Percentiles rank a stretch among this genome's conserved stretches.
These are phyloP conservation scores for Paxillus rubicundulus DNA, from an alignment of 768 basidiomycete species.

Conservation along the genomic window DNA sequence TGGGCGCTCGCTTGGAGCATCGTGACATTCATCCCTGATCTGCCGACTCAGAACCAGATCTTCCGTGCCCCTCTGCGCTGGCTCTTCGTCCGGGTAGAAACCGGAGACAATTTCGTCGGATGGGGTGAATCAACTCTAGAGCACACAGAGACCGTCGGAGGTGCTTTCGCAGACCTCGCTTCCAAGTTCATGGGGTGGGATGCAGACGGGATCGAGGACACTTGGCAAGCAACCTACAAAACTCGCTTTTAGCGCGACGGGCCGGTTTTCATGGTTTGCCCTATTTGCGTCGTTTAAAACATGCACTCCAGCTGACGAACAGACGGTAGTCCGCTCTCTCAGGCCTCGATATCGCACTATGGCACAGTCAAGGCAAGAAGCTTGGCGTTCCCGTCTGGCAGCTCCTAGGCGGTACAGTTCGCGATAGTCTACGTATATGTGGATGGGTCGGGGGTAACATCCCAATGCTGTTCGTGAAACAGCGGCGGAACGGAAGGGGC, in stretches of 20 bases:
- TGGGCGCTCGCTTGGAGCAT: background rate
- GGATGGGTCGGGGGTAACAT: constrained; percentile 55
- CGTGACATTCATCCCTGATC: background rate
- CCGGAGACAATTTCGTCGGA: constrained; percentile 58
- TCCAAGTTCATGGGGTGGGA: constrained; percentile 60
- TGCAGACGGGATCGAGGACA: constrained; percentile 67
- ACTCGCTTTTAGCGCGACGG: constrained; percentile 74
- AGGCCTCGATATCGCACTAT: constrained; percentile 66
- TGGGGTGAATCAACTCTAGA: constrained; percentile 79
- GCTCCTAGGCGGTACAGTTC: constrained; percentile 66
- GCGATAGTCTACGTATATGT: constrained; percentile 57
- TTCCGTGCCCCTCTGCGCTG: constrained; percentile 73
- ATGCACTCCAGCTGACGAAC: background rate
- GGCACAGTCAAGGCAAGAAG: constrained; percentile 82
- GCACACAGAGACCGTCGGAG: constrained; percentile 74
- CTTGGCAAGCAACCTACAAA: constrained; percentile 65
- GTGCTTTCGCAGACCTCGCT: constrained; percentile 57
- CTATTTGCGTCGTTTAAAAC: background rate
- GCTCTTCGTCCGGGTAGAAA: constrained; percentile 73
- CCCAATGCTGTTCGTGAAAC: constrained; percentile 48
- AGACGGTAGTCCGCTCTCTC: constrained; percentile 46
- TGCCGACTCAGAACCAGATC: constrained; percentile 30
- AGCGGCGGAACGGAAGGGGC: constrained; percentile 50
- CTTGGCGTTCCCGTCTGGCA: constrained; percentile 64
- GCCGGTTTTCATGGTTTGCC: constrained; percentile 60